Percentiles rank a stretch among this genome's conserved stretches.
These are phyloP conservation scores for Tuber calosporum DNA, from an alignment of 495 filamentous ascomycete genomes.

Conservation along the genomic window DNA sequence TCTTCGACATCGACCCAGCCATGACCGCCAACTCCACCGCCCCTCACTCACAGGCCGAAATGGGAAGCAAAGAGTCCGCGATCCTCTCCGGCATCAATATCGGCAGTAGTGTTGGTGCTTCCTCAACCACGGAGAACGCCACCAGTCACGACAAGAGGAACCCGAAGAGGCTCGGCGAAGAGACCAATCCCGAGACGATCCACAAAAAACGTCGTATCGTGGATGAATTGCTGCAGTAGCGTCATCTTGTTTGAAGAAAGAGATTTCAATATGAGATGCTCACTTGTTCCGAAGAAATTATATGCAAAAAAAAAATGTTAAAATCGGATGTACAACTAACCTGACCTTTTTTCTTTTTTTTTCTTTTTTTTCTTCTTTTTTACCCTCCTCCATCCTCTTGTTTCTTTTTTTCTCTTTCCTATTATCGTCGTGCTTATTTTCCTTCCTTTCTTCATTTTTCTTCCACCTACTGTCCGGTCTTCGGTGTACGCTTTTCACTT, in stretches of 20 bases:
- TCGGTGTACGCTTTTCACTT: neutral
- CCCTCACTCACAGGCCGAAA: neutral
- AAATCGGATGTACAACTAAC: slow-evolving; percentile 33
- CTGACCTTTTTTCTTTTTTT: slow-evolving; percentile 4
- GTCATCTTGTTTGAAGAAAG: neutral
- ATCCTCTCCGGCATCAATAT: neutral
- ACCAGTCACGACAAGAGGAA: neutral
- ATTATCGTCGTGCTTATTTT: slow-evolving; percentile 6
- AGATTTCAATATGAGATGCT: neutral
- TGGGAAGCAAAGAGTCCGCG: neutral
- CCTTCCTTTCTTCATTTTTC: slow-evolving; percentile 10
- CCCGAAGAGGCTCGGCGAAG: neutral
- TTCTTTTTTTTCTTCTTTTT: neutral
- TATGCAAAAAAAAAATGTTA: neutral
- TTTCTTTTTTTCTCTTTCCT: slow-evolving; percentile 2
- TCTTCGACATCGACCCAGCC: slow-evolving; percentile 38
- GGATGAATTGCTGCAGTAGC: slow-evolving; percentile 3
- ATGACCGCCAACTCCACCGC: slow-evolving; percentile 11
- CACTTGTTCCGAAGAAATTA: neutral
- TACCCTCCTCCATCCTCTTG: neutral
- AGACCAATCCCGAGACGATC: neutral
- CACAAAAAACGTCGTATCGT: slow-evolving; percentile 21
- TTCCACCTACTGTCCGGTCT: neutral
- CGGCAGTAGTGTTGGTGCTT: neutral
- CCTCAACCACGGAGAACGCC: neutral